A percentile compares a stretch with the other conserved stretches of the same genome.
Conservation (phyloP, 352 stramenopile species). For the Pythium diclinum region DNA sequence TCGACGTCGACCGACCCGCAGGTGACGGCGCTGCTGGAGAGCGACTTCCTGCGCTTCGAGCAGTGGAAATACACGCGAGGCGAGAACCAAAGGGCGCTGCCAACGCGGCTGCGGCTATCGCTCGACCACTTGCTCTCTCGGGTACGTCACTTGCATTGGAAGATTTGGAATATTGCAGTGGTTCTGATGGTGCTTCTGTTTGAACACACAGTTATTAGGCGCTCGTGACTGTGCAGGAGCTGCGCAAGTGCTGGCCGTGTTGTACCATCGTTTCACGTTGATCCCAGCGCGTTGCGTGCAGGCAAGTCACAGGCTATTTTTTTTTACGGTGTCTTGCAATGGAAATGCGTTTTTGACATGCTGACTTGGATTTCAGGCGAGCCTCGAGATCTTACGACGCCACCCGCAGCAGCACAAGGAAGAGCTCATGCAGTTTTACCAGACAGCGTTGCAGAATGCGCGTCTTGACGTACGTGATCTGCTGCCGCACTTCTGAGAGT, state of each 20-base stretch:
- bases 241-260: conserved; percentile 53
- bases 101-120: conserved; percentile 37
- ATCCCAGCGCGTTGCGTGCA: conserved; percentile 60
- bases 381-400: conserved; percentile 69
- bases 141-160: conserved; percentile 25
- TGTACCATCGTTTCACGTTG: conserved; percentile 68
- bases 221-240: conserved; percentile 69
- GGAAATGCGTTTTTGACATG: background rate
- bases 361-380: conserved; percentile 37
- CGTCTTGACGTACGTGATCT: conserved; percentile 45
- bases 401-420: conserved; percentile 45
- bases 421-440: conserved; percentile 56
- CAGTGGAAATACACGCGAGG: conserved; percentile 49
- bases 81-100: conserved; percentile 18
- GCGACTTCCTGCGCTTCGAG: conserved; percentile 38
- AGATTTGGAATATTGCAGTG: background rate
- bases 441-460: conserved; percentile 37
- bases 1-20: conserved; percentile 35
- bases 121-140: conserved; percentile 49
- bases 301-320: conserved; percentile 27
- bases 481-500: background rate
- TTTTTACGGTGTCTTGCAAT: background rate
- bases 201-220: conserved; percentile 43
- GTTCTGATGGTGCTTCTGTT: background rate
- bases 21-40: conserved; percentile 28